phyloP scores from a whole-genome alignment of 352 stramenopile species.

The Phytopythium boreale region DNA sequence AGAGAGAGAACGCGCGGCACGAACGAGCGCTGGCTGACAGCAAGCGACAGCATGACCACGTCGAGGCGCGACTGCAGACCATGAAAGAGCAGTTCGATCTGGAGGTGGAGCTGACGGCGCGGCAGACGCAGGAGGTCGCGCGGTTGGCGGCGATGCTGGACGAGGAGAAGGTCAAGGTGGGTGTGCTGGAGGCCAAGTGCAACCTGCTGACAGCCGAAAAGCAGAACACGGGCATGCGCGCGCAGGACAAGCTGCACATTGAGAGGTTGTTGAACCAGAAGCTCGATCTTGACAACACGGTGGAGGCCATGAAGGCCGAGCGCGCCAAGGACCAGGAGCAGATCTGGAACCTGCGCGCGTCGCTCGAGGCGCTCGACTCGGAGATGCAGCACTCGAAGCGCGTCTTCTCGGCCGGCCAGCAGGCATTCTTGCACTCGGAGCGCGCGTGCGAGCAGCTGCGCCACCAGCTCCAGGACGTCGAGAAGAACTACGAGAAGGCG shows the following conservation, averaged over 20 bases:
- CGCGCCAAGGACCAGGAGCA: slow-evolving; percentile 65
- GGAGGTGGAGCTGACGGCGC: slow-evolving; percentile 41
- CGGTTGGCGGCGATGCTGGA: slow-evolving; percentile 36
- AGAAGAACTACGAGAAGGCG: slow-evolving; percentile 75
- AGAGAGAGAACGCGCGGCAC: slow-evolving; percentile 30
- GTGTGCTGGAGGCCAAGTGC: slow-evolving; percentile 64
- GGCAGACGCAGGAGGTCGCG: slow-evolving; percentile 39
- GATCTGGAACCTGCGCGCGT: slow-evolving; percentile 60
- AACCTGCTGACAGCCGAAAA: slow-evolving; percentile 67
- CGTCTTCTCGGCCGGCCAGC: slow-evolving; percentile 72
- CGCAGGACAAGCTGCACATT: slow-evolving; percentile 78
- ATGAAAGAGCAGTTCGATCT: slow-evolving; percentile 70
- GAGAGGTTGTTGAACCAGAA: slow-evolving; percentile 79
- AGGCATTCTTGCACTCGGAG: slow-evolving; percentile 73
- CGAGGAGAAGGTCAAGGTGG: slow-evolving; percentile 56
- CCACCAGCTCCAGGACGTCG: slow-evolving; percentile 57
- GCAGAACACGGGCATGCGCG: slow-evolving; percentile 70
- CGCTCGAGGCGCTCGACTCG: slow-evolving; percentile 63
- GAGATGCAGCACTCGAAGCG: slow-evolving; percentile 82
- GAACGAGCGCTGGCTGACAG: slow-evolving; percentile 53
- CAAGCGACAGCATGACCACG: slow-evolving; percentile 40
- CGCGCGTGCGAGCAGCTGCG: slow-evolving; percentile 67
- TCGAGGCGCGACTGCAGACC: slow-evolving; percentile 42
- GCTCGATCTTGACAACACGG: slow-evolving; percentile 59
- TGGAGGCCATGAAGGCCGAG: slow-evolving; percentile 57